Evolutionary conservation across 345 rosid species (phyloP).

Genomic region (Euclidium syriacum): DNA sequence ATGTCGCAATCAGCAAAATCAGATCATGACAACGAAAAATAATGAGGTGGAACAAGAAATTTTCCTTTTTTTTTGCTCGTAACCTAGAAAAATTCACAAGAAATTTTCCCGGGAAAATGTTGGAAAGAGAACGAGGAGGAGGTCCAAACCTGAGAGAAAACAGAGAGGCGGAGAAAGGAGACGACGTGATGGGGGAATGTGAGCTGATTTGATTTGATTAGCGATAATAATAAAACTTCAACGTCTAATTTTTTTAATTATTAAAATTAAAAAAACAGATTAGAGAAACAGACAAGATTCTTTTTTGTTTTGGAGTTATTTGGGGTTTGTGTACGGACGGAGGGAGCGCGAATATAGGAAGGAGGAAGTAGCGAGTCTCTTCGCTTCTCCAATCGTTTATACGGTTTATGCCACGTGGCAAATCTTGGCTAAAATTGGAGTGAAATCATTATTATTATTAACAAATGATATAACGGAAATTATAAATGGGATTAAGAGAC

Average conservation of each 20-base stretch:
- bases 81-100: not conserved
- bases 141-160: constrained; percentile 20
- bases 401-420: constrained; percentile 18
- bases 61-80: not conserved
- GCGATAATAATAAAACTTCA: constrained; percentile 1
- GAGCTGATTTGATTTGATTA: constrained; percentile 20
- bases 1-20: constrained; percentile 6
- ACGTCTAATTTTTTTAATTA: not conserved
- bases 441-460: not conserved
- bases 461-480: constrained; percentile 16
- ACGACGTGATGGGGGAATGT: constrained; percentile 34
- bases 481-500: not conserved
- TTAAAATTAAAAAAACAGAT: not conserved
- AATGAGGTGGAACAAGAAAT: not conserved
- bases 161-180: constrained; percentile 10
- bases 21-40: not conserved
- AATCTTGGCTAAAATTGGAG: constrained; percentile 3
- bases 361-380: not conserved
- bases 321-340: constrained; percentile 18
- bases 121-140: constrained; percentile 15
- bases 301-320: not conserved
- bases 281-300: not conserved
- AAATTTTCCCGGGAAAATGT: not conserved
- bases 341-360: constrained; percentile 29
- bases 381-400: constrained; percentile 15